Conservation (phyloP, 1,139 yeast genomes). For the Pichia sp. region DNA sequence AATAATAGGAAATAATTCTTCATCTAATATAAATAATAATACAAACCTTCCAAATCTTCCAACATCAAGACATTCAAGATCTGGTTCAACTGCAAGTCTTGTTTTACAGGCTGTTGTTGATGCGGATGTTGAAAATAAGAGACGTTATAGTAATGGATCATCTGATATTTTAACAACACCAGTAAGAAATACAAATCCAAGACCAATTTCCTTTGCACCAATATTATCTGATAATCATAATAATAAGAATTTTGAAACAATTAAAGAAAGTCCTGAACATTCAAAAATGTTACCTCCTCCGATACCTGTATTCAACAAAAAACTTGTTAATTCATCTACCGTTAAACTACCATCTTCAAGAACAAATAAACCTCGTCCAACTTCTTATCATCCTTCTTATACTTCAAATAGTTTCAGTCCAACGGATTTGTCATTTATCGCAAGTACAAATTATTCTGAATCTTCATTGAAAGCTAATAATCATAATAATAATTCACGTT, state of each 20-base stretch:
- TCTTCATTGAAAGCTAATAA: conserved; percentile 15
- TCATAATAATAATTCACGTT: not conserved
- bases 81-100: conserved; percentile 47
- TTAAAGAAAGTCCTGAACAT: conserved; percentile 28
- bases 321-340: conserved; percentile 13
- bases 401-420: conserved; percentile 27
- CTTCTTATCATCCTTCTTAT: conserved; percentile 65
- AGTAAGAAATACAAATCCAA: conserved; percentile 12
- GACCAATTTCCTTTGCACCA: conserved; percentile 20
- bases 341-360: conserved; percentile 22
- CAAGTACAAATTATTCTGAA: conserved; percentile 24
- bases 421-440: conserved; percentile 26
- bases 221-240: conserved; percentile 11
- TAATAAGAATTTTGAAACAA: conserved; percentile 24
- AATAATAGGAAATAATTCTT: too few species aligned
- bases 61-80: conserved; percentile 26
- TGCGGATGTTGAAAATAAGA: conserved; percentile 39
- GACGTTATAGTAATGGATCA: conserved; percentile 29
- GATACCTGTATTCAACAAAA: conserved; percentile 21
- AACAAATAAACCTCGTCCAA: conserved; percentile 63
- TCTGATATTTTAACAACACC: conserved; percentile 15
- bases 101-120: conserved; percentile 66
- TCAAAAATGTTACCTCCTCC: conserved; percentile 23
- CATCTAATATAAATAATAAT: too few species aligned
- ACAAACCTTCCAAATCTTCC: not conserved